These are phyloP conservation scores for Apophysomyces trapeziformis DNA, from an alignment of 371 early-diverging fungal genomes.

Conservation along the genomic window DNA sequence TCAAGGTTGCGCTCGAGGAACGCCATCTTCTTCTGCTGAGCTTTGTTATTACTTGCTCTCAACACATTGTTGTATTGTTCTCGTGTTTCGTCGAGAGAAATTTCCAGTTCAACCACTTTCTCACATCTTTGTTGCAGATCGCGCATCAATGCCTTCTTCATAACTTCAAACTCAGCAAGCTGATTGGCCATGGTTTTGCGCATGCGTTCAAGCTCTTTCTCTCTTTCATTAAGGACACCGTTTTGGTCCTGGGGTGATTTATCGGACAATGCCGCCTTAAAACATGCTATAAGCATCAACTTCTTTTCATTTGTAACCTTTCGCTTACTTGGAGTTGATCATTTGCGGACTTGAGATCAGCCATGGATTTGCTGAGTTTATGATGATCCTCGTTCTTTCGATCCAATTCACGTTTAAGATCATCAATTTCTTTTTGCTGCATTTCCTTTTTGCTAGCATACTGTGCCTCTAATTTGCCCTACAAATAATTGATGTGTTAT, in stretches of 20 bases:
- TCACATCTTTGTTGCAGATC: slow-evolving; percentile 95
- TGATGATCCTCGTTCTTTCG: slow-evolving; percentile 78
- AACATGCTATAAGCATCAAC: background rate
- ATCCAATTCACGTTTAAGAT: slow-evolving; percentile 66
- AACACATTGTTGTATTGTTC: slow-evolving; percentile 88
- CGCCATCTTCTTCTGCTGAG: slow-evolving; percentile 91
- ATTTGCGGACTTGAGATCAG: slow-evolving; percentile 64
- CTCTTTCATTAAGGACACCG: slow-evolving; percentile 62
- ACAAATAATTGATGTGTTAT: background rate
- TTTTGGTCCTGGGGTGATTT: slow-evolving; percentile 25
- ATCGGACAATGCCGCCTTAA: slow-evolving; percentile 34
- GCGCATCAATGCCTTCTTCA: slow-evolving; percentile 95
- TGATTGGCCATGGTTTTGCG: slow-evolving; percentile 89
- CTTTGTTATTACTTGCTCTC: slow-evolving; percentile 77
- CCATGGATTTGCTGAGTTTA: slow-evolving; percentile 59
- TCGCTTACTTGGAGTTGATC: slow-evolving; percentile 62
- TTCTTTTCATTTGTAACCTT: background rate
- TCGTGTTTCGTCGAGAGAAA: slow-evolving; percentile 89
- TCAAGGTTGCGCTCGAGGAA: slow-evolving; percentile 94
- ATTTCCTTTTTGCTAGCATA: slow-evolving; percentile 76
- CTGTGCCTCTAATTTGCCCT: slow-evolving; percentile 83
- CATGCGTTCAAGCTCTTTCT: slow-evolving; percentile 86
- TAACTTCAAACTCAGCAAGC: slow-evolving; percentile 92
- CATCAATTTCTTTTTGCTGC: slow-evolving; percentile 83
- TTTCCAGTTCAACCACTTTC: slow-evolving; percentile 92